Conservation (phyloP, 148 eudicot genomes). For the Chenopodium berlandieri region DNA sequence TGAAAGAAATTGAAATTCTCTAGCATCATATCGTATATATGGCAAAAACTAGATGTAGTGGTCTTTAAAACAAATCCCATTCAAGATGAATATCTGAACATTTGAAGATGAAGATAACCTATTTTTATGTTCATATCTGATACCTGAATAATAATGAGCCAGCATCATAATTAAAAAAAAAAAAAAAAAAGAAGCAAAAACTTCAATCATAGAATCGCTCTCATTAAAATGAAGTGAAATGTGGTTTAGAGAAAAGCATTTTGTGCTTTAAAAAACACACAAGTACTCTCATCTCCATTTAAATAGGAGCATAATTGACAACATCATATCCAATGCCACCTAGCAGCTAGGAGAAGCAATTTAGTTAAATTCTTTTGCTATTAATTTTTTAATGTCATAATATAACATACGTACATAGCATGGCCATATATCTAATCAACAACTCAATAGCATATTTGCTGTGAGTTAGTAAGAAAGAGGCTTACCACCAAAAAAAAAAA, state of each 20-base stretch:
- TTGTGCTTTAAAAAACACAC: not conserved
- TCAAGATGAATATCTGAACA: not conserved
- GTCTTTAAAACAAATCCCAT: not conserved
- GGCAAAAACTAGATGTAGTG: not conserved
- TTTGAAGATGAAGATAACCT: not conserved
- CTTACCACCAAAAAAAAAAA: no score
- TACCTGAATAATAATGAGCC: not conserved
- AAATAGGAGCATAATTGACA: not conserved
- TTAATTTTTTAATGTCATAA: no score
- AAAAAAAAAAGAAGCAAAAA: not conserved
- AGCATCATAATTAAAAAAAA: no score
- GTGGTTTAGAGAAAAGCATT: not conserved
- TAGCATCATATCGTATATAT: not conserved
- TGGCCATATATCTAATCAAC: not conserved
- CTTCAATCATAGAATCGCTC: not conserved
- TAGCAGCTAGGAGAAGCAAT: not conserved
- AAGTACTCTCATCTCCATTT: not conserved
- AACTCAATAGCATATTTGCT: not conserved
- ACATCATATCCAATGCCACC: no score
- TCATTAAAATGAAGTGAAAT: not conserved
- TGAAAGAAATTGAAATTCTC: not conserved
- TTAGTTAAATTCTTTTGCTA: no score
- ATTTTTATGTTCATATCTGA: not conserved
- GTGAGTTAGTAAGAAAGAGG: not conserved
- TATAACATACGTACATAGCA: not conserved